phyloP scores from a whole-genome alignment of 768 basidiomycete genomes.

The Lentinula boryana region DNA sequence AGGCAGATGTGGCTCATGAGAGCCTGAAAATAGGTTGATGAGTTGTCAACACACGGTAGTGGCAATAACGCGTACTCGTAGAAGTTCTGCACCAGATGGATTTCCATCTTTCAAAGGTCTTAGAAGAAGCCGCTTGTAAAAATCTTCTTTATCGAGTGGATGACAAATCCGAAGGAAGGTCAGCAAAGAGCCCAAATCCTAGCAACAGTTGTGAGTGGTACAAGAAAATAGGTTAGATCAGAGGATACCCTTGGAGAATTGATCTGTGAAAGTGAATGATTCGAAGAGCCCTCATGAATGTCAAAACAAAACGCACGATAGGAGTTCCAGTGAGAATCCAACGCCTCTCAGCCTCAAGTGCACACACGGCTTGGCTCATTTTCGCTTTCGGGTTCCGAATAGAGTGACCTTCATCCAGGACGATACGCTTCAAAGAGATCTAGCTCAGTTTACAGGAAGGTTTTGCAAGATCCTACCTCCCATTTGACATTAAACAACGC shows the following conservation, averaged over 20 bases:
- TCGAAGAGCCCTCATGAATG: not conserved
- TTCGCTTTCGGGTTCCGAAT: conserved; percentile 86
- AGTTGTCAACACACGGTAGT: not conserved
- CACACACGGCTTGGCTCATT: conserved; percentile 66
- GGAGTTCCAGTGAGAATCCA: conserved; percentile 86
- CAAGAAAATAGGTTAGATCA: not conserved
- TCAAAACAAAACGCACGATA: conserved; percentile 51
- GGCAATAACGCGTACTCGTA: conserved; percentile 43
- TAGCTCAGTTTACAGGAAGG: not conserved
- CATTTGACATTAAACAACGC: conserved; percentile 65
- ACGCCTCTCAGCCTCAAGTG: conserved; percentile 61
- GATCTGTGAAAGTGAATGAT: conserved; percentile 37
- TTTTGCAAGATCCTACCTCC: conserved; percentile 48
- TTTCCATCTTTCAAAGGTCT: conserved; percentile 72
- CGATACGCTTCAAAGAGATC: conserved; percentile 48
- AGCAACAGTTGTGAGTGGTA: conserved; percentile 1
- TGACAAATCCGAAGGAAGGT: conserved; percentile 82
- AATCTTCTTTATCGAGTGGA: conserved; percentile 78
- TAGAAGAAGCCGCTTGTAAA: conserved; percentile 73
- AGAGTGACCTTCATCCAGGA: conserved; percentile 86
- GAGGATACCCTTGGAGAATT: conserved; percentile 65
- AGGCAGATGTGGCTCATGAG: conserved; percentile 77
- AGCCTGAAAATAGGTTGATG: conserved; percentile 26
- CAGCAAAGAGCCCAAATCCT: conserved; percentile 86
- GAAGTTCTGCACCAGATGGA: conserved; percentile 59